A percentile compares a stretch with the other conserved stretches of the same genome.
phyloP scores from a whole-genome alignment of 2,329 filamentous ascomycete genomes.

The Lachnum nothofagi region DNA sequence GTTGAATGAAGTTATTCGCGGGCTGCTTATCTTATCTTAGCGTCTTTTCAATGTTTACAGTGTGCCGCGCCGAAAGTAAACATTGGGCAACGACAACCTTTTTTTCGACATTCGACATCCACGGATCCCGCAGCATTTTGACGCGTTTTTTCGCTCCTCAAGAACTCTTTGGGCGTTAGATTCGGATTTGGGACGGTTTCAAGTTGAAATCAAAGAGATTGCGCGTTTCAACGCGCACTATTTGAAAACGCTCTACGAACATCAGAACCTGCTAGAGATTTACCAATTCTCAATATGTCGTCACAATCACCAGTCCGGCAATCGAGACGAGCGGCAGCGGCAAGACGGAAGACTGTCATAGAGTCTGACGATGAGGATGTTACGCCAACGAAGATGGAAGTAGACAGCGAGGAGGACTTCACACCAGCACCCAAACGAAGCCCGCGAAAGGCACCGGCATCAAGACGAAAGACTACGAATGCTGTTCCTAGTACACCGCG shows the following conservation, averaged over 20 bases:
- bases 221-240: constrained; percentile 4
- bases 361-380: constrained; percentile 75
- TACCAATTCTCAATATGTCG: constrained; percentile 16
- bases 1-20: constrained; percentile 9
- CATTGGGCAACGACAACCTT: constrained; percentile 2
- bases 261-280: neutral
- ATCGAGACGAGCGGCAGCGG: constrained; percentile 49
- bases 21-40: constrained; percentile 22
- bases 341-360: constrained; percentile 67
- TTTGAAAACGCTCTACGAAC: constrained; percentile 2
- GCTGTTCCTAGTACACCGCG: constrained; percentile 24
- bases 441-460: constrained; percentile 48
- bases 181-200: neutral
- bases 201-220: neutral
- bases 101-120: constrained; percentile 10
- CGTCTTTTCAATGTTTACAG: constrained; percentile 7
- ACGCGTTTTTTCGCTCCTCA: constrained; percentile 14
- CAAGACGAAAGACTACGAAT: constrained; percentile 44
- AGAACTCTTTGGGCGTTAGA: neutral
- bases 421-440: constrained; percentile 58
- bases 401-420: constrained; percentile 71
- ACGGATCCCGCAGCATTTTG: constrained; percentile 1
- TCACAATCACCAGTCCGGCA: constrained; percentile 45
- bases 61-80: constrained; percentile 5
- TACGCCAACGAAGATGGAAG: constrained; percentile 51